Evolutionary conservation across 2,329 filamentous ascomycete genomes (phyloP), one percentile per base, ranked within the genome.

Genomic region (Aureobasidium subglaciale): DNA sequence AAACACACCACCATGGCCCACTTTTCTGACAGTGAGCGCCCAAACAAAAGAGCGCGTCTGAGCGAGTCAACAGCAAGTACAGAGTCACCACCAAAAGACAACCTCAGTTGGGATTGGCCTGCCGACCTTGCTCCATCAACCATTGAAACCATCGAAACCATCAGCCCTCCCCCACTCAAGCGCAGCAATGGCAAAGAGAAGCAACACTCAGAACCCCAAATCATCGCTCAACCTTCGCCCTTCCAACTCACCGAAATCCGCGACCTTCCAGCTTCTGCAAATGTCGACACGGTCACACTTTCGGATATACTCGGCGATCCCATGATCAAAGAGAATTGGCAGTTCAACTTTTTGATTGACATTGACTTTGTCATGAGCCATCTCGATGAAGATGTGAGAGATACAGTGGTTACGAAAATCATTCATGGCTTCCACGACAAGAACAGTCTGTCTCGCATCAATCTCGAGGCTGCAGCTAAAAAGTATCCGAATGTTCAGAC

Each of bases 261-360:
- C 25, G 85, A 87, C 62, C 72, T 91, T 0, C 75, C 82, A 1
- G 68, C 74, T 2, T 65, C 67, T 0, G 72, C 78, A 59, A 93
- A 95, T 70, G 71, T 75, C 22, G 87, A 86, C 66, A 76, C 87
- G 0, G 70, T 92, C 30, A 78, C 75, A 1, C 73, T 93, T 9
- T 71, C 73, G 4, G 86, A 89, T 57, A 76, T 95, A 5, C 75
- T 95, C 1, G 82, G 86, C 0, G 83, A 90, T 65, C 86, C 87
- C 0, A 74, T 90, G 59, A 88, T 93, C 55, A 78, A 79, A 35
- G 82, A 87, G 64, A 82, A 80, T 60, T 88, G 85, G 85, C 77
- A 85, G 55, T 88, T 88, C 68, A 87, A 88, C 63, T 87, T 74
- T 55, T 65, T 87, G 1, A 80, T 86, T 59, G 79, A 87, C 60